A percentile compares a stretch with the other conserved stretches of the same genome.
These are phyloP conservation scores for Mangifera indica DNA, from an alignment of 345 rosid genomes.

Conservation along the genomic window DNA sequence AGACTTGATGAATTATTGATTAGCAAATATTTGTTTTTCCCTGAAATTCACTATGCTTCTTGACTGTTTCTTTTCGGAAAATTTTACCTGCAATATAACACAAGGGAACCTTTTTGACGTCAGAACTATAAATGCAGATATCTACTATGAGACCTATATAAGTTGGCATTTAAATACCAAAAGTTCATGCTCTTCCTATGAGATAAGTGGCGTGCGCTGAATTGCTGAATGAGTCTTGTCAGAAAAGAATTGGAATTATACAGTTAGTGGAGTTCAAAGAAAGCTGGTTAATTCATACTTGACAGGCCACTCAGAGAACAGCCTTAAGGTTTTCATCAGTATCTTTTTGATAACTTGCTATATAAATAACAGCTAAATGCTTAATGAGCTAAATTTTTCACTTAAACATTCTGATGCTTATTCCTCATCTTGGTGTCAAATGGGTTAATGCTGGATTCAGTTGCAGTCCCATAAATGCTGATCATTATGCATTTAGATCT, in stretches of 20 bases:
- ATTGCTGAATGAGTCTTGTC: background rate
- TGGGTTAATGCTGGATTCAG: background rate
- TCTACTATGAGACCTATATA: constrained; percentile 42
- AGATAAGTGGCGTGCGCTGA: background rate
- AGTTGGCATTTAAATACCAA: constrained; percentile 3
- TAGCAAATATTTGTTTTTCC: background rate
- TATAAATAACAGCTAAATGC: constrained; percentile 26
- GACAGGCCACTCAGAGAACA: constrained; percentile 13
- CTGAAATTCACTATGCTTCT: background rate
- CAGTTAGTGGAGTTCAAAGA: background rate
- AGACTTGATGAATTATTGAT: no score
- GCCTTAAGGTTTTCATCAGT: constrained; percentile 27
- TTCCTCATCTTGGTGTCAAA: background rate
- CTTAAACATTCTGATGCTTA: background rate
- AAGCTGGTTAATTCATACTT: constrained; percentile 4
- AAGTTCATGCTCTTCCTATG: constrained; percentile 4
- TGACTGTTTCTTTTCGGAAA: no score
- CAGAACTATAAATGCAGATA: constrained; percentile 34
- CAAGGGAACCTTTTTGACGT: constrained; percentile 18
- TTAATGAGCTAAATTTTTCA: background rate
- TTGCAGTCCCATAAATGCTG: background rate
- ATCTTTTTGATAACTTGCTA: constrained; percentile 16
- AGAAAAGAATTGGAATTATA: constrained; percentile 4
- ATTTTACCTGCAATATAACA: no score
- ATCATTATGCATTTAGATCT: background rate